Conservation (phyloP, 73 alveolate species). For the Paramecium caudatum region DNA sequence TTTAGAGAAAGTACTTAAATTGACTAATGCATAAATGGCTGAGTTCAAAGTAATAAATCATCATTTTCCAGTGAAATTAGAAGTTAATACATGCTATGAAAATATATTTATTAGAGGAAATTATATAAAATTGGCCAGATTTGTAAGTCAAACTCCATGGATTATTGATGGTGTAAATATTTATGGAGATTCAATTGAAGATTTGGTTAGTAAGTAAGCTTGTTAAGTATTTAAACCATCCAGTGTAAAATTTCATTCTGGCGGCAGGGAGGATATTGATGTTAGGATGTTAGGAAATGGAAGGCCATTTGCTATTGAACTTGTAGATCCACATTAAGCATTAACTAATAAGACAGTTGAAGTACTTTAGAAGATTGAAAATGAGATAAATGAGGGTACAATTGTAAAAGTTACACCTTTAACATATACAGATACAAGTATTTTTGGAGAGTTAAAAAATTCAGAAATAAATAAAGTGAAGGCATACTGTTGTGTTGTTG, state of each 20-base stretch:
- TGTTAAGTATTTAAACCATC: slow-evolving; percentile 73
- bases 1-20: slow-evolving; percentile 63
- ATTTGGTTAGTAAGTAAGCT: slow-evolving; percentile 70
- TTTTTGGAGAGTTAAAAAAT: slow-evolving; percentile 90
- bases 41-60: slow-evolving; percentile 21
- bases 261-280: slow-evolving; percentile 98
- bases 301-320: slow-evolving; percentile 94
- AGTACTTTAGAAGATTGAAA: not conserved
- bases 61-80: slow-evolving; percentile 64
- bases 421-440: slow-evolving; percentile 82
- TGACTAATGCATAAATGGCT: not conserved
- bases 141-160: slow-evolving; percentile 97
- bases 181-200: slow-evolving; percentile 77
- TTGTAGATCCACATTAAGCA: slow-evolving; percentile 88
- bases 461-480: slow-evolving; percentile 94
- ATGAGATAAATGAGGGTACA: slow-evolving; percentile 64
- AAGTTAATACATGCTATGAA: slow-evolving; percentile 77
- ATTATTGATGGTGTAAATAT: slow-evolving; percentile 82
- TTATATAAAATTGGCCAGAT: slow-evolving; percentile 93
- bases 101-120: slow-evolving; percentile 88
- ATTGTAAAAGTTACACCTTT: slow-evolving; percentile 81
- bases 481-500: slow-evolving; percentile 92
- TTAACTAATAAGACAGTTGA: slow-evolving; percentile 42
- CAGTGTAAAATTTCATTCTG: slow-evolving; percentile 79
- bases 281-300: slow-evolving; percentile 99